Conservation (phyloP, 2,329 filamentous ascomycete species). For the Trichoderma atrobrunneum region DNA sequence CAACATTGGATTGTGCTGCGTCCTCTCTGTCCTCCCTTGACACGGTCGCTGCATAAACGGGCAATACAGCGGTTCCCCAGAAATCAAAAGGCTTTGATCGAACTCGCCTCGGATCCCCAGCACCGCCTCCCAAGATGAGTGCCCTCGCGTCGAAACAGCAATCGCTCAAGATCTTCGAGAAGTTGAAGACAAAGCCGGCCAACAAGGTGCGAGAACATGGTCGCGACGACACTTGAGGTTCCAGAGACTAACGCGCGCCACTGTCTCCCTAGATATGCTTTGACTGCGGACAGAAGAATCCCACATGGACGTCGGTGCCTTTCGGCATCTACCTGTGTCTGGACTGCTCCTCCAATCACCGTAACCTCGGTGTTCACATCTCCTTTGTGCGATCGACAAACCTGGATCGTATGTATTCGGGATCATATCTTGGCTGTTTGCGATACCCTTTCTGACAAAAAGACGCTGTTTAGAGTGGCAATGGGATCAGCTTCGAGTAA, state of each 20-base stretch:
- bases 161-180: slow-evolving; percentile 97
- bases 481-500: slow-evolving; percentile 95
- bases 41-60: slow-evolving; percentile 9
- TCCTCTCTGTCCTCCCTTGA: neutral
- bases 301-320: slow-evolving; percentile 96
- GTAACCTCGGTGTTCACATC: slow-evolving; percentile 97
- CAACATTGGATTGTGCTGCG: neutral
- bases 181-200: slow-evolving; percentile 87
- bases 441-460: slow-evolving; percentile 22
- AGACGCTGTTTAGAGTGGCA: slow-evolving; percentile 72
- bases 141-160: slow-evolving; percentile 83
- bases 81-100: neutral
- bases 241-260: neutral
- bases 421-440: neutral
- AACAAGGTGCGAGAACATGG: slow-evolving; percentile 70
- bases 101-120: neutral
- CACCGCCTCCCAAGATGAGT: slow-evolving; percentile 51
- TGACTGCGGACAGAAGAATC: slow-evolving; percentile 95
- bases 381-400: slow-evolving; percentile 98
- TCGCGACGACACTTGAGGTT: neutral
- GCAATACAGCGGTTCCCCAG: neutral
- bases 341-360: slow-evolving; percentile 95
- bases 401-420: slow-evolving; percentile 76
- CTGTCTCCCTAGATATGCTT: slow-evolving; percentile 74
- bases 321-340: slow-evolving; percentile 98